Evolutionary conservation across 2,329 filamentous ascomycete genomes (phyloP), one percentile per base, ranked within the genome.

Genomic region (Apiospora rasikravindrae): DNA sequence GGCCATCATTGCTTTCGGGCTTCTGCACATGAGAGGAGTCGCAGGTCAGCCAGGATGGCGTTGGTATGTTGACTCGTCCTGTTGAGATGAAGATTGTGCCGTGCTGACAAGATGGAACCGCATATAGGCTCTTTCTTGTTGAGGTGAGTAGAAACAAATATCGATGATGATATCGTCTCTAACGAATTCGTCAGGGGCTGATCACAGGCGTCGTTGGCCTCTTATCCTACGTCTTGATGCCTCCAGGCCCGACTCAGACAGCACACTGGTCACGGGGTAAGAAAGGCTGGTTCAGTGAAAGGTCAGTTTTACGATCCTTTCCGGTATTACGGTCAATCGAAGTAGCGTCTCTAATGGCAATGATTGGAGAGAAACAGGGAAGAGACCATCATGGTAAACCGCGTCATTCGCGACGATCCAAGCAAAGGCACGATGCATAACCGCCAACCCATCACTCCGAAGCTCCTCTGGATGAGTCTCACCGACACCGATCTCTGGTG

Each of bases 351-450:
- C 82, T 0, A 85, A 85, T 13, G 84, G 86, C 2, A 91, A 22
- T 61, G 16, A 89, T 89, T 91, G 90, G 40, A 13, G 77, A 86
- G 79, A 1, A 88, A 90, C 69, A 85, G 86, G 22, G 88, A 90
- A 76, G 84, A 88, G 49, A 80, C 82, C 37, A 91, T 91, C 67
- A 83, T 90, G 1, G 88, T 90, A 10, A 91, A 90, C 74, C 84
- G 90, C 22, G 80, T 85, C 8, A 79, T 85, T 33, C 85, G 89
- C 10, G 89, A 91, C 71, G 89, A 90, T 73, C 88, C 88, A 2
- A 84, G 84, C 29, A 89, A 89, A 75, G 87, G 86, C 53, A 86
- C 87, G 73, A 89, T 90, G 86, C 86, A 87, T 70, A 90, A 90
- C 72, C 85, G 88, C 6, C 83, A 90, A 76, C 85, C 85, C 0